These are phyloP conservation scores for Saccharomycopsis fermentans DNA, from an alignment of 805 yeast species.

Conservation along the genomic window DNA sequence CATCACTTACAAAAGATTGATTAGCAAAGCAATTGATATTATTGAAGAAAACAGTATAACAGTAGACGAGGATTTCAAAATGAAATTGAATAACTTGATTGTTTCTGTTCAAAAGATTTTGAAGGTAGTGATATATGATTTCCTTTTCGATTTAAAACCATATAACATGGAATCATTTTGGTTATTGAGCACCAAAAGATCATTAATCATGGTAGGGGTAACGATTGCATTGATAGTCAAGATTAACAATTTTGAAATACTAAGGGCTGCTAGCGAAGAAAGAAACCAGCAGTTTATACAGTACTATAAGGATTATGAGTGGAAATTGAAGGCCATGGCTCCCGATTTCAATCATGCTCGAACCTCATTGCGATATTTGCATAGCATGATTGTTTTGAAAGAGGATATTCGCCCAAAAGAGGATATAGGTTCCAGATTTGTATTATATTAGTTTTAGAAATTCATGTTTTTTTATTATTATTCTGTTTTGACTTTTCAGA, in stretches of 20 bases:
- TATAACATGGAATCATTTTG: conserved; percentile 21
- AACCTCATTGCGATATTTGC: conserved; percentile 12
- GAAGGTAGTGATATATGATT: conserved; percentile 18
- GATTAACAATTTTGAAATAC: not conserved
- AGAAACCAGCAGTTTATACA: conserved; percentile 6
- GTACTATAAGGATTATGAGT: conserved; percentile 15
- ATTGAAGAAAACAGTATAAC: conserved; percentile 2
- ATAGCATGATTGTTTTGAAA: conserved; percentile 8
- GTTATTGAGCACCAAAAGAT: conserved; percentile 18
- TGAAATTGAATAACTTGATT: not conserved
- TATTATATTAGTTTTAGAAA: not conserved
- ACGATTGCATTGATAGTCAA: conserved; percentile 15
- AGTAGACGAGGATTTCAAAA: not conserved
- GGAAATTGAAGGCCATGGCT: conserved; percentile 18
- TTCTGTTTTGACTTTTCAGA: no score
- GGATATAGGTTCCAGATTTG: not conserved
- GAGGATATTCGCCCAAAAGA: conserved; percentile 5
- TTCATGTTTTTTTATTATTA: no score
- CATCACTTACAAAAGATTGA: conserved; percentile 22
- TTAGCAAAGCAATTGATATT: conserved; percentile 20
- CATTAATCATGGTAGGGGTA: conserved; percentile 21
- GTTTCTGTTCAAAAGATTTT: conserved; percentile 5
- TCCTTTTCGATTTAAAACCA: conserved; percentile 19
- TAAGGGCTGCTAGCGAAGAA: not conserved
- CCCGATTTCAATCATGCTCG: conserved; percentile 19